Base-by-base conservation (phyloP, 2,329 filamentous ascomycete genomes). In the Fusarium xyrophilum region DNA sequence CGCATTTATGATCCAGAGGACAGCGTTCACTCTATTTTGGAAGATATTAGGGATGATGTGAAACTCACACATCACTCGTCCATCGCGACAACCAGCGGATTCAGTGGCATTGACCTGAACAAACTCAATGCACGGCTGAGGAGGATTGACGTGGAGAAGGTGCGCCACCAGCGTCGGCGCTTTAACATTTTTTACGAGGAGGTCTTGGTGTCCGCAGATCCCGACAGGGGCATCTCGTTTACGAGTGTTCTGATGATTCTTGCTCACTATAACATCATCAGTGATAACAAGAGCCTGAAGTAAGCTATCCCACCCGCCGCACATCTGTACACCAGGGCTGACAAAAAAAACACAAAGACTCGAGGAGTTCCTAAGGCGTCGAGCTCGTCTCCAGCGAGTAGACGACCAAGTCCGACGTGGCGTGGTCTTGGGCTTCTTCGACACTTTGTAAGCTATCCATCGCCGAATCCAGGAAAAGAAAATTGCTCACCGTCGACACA, bases 161-260 rank as follows among this genome's bases (percentile, higher is more conserved):
- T 98, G 56, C 90, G 91, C 60, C 85, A 88, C 71, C 87, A 93
- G 63, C 87, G 96, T 43, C 85, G 88, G 59, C 89, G 91, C 42
- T 95, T 96, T 83, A 97, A 97, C 73, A 86, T 91, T n/a, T 99
- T 99, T 79, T 99, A 93, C 75, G 94, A 98, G 79, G 96, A 99
- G 81, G 92, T 98, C 23, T 88, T 98, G 78, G 93, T 97, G 9
- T 95, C 93, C 7, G 93, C 94, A 7, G 94, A 99, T 77, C 91
- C 91, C 2, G 93, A 96, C 74, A 87, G 88, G 66, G 96, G 96
- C 48, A 96, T 99, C 63, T 91, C 92, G 1, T 99, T 99, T 78
- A 96, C 93, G 6, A 90, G 91, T 10, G 91, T 97, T 25, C 84
- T 99, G 53, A 96, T 99, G 91, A 96, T 97, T 64, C 84, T 99